Evolutionary conservation across 768 basidiomycete genomes (phyloP), one percentile per base, ranked within the genome.

Genomic region (Rickenella mellea): DNA sequence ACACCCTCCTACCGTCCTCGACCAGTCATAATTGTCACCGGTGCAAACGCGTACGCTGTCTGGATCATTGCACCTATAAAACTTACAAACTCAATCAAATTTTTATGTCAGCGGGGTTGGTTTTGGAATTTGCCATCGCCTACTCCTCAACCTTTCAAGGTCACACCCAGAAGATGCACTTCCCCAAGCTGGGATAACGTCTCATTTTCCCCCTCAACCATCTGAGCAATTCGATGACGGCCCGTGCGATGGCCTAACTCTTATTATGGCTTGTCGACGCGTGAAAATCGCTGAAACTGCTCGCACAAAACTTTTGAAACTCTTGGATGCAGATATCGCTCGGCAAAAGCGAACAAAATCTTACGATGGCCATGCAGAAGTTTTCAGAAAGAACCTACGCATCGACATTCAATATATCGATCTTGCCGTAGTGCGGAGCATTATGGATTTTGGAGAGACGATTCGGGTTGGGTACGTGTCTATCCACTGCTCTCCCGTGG

Each of bases 211-310:
- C 58, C 36, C 38, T 42, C 17, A n/a, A n/a, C n/a, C n/a, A n/a
- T n/a, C n/a, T n/a, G 39, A 26, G 45, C 50, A 35, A 45, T 45
- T 20, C 40, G 42, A 44, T 43, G 27, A 15, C 38, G 32, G 47
- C 10, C 58, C 60, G 6, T 76, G 67, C 50, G 65, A 70, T 14
- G 78, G 78, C 5, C 52, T 88, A 36, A 88, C 82, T 0, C 63
- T 92, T 20, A 75, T 92, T 47, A 69, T 92, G 71, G 89, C 87
- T 0, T 91, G 89, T 56, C 71, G 89, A 41, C 85, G 68, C 48
- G 64, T 59, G 28, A 67, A 73, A 47, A 71, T 79, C 4, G 89
- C 81, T 2, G 72, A 78, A 46, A 67, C 53, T 11, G 85, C 88
- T 10, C 69, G 73, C 25, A 54, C 57, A n/a, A 65, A 74, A 39